phyloP scores from a whole-genome alignment of 73 alveolate species.

The Paramecium tetraurelia region DNA sequence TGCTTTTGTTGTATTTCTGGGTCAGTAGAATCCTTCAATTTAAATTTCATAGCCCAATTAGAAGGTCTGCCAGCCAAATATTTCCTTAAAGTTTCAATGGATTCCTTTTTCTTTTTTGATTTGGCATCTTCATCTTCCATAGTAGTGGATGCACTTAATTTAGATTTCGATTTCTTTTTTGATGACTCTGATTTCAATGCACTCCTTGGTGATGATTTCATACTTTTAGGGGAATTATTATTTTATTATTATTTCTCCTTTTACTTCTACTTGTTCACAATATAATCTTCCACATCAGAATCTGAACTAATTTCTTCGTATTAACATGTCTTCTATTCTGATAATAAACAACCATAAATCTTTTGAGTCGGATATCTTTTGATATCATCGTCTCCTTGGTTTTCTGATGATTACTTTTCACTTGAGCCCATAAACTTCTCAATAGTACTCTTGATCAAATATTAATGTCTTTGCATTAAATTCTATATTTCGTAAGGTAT shows the following conservation, averaged over 20 bases:
- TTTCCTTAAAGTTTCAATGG: neutral
- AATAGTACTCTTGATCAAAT: neutral
- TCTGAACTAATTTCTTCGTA: neutral
- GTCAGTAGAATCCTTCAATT: neutral
- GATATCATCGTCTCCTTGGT: neutral
- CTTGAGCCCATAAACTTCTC: neutral
- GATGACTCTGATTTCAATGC: neutral
- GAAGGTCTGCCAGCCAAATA: neutral
- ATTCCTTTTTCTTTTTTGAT: neutral
- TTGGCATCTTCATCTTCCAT: neutral
- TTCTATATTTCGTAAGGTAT: neutral
- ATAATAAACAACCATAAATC: neutral
- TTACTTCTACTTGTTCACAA: neutral
- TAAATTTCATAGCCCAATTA: conserved; percentile 29
- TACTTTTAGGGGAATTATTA: neutral
- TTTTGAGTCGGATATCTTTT: neutral
- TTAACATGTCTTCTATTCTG: neutral
- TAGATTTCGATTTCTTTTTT: neutral
- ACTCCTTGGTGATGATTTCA: neutral
- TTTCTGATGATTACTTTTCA: neutral
- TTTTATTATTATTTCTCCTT: neutral
- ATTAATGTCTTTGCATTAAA: neutral
- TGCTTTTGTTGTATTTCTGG: neutral
- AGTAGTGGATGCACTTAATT: neutral
- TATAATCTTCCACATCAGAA: conserved; percentile 11